Evolutionary conservation across 2,329 filamentous ascomycete species (phyloP).

Genomic region (Aspergillus alliaceus): DNA sequence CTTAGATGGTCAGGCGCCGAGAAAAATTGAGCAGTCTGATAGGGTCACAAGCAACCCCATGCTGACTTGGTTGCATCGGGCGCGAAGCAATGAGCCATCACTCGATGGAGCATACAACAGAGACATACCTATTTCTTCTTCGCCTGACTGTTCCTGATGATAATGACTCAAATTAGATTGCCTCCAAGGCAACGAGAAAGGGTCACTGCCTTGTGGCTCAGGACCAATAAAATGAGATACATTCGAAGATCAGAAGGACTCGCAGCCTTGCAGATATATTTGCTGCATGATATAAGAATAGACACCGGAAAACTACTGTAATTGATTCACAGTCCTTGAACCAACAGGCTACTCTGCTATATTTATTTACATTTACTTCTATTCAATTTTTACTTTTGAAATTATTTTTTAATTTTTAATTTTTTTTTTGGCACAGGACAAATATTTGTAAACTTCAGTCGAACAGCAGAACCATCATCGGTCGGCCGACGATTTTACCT

Average conservation of each 20-base stretch:
- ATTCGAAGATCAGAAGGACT: conserved; percentile 14
- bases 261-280: background rate
- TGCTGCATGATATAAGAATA: background rate
- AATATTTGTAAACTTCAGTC: background rate
- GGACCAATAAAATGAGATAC: background rate
- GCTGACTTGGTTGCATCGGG: conserved; percentile 13
- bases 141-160: conserved; percentile 17
- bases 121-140: conserved; percentile 1
- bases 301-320: background rate
- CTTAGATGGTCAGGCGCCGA: background rate
- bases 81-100: conserved; percentile 12
- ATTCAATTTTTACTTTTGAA: too few species aligned
- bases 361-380: too few species aligned
- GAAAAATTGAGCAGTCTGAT: conserved; percentile 7
- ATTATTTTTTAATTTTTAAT: too few species aligned
- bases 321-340: background rate
- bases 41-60: conserved; percentile 18
- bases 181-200: conserved; percentile 2
- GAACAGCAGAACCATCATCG: background rate
- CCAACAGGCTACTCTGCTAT: too few species aligned
- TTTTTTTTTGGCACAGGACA: background rate
- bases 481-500: background rate
- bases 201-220: conserved; percentile 19
- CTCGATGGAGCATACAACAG: background rate
- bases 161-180: conserved; percentile 18